Evolutionary conservation across 805 yeast genomes (phyloP).

Genomic region (Nakazawaea holstii): DNA sequence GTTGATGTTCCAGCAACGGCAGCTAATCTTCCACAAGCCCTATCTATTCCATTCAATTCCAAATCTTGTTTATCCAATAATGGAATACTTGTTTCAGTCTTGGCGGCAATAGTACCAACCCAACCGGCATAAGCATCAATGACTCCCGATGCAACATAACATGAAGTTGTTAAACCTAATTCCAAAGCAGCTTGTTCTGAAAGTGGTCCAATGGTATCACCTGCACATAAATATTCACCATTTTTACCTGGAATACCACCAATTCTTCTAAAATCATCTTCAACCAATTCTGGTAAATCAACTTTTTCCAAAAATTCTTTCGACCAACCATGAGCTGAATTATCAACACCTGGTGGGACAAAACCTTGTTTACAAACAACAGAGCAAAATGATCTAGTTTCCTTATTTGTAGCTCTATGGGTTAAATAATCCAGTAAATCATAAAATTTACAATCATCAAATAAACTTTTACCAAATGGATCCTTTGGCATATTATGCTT

Average conservation of each 20-base stretch:
- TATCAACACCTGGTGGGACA: constrained; percentile 89
- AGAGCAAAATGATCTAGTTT: constrained; percentile 84
- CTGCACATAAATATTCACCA: constrained; percentile 79
- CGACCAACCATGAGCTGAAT: constrained; percentile 86
- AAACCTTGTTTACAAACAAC: constrained; percentile 95
- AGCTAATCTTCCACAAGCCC: constrained; percentile 81
- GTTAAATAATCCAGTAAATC: constrained; percentile 91
- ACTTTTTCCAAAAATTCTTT: constrained; percentile 63
- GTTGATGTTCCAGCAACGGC: constrained; percentile 99
- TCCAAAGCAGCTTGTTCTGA: constrained; percentile 65
- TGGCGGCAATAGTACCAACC: constrained; percentile 97
- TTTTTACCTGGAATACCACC: constrained; percentile 79
- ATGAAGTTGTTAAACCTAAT: constrained; percentile 72
- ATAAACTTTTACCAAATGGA: constrained; percentile 28
- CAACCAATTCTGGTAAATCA: constrained; percentile 72
- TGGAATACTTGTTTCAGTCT: constrained; percentile 55
- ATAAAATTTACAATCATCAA: constrained; percentile 68
- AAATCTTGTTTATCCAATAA: constrained; percentile 45
- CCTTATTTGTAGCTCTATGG: constrained; percentile 83
- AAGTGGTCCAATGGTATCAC: constrained; percentile 80
- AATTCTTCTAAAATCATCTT: constrained; percentile 67
- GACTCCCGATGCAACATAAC: constrained; percentile 91
- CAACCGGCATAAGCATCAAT: constrained; percentile 99
- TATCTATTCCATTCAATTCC: constrained; percentile 40
- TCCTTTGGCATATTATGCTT: constrained; percentile 73